These are phyloP conservation scores for Citrus hindsii DNA, from an alignment of 345 rosid species.

Conservation along the genomic window DNA sequence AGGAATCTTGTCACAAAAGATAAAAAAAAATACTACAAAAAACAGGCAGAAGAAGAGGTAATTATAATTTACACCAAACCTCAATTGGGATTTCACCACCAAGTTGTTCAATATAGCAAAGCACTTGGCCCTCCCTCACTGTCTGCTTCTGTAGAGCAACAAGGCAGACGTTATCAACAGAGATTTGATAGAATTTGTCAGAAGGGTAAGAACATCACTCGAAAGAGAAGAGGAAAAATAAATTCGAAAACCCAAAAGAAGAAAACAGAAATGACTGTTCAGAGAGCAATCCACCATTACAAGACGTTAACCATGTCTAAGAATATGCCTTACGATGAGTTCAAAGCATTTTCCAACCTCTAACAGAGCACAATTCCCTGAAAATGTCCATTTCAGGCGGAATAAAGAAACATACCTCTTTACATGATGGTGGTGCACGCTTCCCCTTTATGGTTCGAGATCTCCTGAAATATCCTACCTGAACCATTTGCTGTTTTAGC, in stretches of 20 bases:
- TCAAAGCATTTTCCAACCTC: not conserved
- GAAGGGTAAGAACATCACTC: not conserved
- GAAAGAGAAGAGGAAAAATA: not conserved
- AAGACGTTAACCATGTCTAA: not conserved
- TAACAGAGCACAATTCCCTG: not conserved
- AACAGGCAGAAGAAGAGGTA: not conserved
- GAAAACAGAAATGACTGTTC: not conserved
- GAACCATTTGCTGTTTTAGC: constrained; percentile 27
- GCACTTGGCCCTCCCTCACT: constrained; percentile 87
- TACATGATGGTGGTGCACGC: constrained; percentile 81
- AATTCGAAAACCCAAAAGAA: not conserved
- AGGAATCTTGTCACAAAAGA: not conserved
- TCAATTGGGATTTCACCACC: constrained; percentile 78
- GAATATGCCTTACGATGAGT: not conserved
- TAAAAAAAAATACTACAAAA: not conserved
- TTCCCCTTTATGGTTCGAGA: constrained; percentile 78
- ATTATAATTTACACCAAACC: constrained; percentile 32
- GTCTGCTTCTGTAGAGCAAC: constrained; percentile 62
- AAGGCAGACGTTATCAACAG: constrained; percentile 18
- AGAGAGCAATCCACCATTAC: not conserved
- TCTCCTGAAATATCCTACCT: constrained; percentile 87
- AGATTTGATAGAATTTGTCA: constrained; percentile 2
- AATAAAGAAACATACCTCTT: constrained; percentile 51
- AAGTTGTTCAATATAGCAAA: constrained; percentile 83
- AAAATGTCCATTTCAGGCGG: not conserved